phyloP scores from a whole-genome alignment of 768 basidiomycete genomes.

The Lentinula edodes region DNA sequence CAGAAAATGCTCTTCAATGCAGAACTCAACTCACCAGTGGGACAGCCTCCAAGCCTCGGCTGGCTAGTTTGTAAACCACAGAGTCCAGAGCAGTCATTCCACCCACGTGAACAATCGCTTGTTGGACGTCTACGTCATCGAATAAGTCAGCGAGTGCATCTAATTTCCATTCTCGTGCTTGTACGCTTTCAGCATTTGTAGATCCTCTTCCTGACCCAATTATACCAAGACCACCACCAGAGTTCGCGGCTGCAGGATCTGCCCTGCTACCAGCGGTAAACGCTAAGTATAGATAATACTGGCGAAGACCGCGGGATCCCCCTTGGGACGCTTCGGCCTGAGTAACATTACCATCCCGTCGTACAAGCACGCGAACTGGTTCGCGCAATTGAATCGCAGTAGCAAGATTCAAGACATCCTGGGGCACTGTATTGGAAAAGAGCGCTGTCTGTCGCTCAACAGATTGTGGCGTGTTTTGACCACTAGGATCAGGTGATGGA shows the following conservation, averaged over 20 bases:
- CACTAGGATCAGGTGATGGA: constrained; percentile 32
- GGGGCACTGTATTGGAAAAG: constrained; percentile 98
- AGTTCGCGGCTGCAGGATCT: constrained; percentile 39
- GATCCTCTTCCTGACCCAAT: constrained; percentile 89
- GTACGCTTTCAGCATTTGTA: constrained; percentile 75
- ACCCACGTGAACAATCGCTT: constrained; percentile 85
- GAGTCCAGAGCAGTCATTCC: constrained; percentile 83
- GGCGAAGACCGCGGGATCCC: constrained; percentile 73
- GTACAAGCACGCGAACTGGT: constrained; percentile 95
- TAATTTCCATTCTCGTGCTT: constrained; percentile 91
- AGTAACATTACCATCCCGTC: constrained; percentile 81
- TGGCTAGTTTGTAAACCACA: constrained; percentile 86
- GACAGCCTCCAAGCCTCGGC: constrained; percentile 80
- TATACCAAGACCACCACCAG: constrained; percentile 70
- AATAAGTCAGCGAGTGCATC: constrained; percentile 88
- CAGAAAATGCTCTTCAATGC: constrained; percentile 5
- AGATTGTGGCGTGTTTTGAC: constrained; percentile 23
- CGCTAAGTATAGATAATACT: constrained; percentile 94
- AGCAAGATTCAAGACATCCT: constrained; percentile 95
- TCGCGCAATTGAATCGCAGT: constrained; percentile 90
- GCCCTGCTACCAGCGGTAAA: constrained; percentile 83
- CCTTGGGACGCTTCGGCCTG: constrained; percentile 60
- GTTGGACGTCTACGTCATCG: constrained; percentile 76
- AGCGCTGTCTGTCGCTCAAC: constrained; percentile 87
- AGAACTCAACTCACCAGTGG: constrained; percentile 60